Conservation (phyloP, 331 rosid species). For the Acacia concinna region DNA sequence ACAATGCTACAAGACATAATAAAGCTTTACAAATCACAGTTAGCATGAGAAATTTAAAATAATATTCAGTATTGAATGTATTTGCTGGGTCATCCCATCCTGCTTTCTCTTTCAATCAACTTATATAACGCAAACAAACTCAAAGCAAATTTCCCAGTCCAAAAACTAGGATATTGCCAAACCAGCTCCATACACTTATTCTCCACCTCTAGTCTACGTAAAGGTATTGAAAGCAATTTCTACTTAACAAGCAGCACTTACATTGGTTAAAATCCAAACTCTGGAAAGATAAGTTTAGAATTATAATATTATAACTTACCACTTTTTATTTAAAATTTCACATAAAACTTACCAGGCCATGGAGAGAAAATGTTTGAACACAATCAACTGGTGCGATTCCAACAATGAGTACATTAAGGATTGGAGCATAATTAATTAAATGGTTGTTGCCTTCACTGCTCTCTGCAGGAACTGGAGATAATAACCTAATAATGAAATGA, state of each 20-base stretch:
- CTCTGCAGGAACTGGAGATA: constrained; percentile 74
- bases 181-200: neutral
- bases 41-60: neutral
- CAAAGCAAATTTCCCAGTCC: neutral
- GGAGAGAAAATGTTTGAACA: constrained; percentile 87
- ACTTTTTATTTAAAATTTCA: neutral
- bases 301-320: constrained; percentile 11
- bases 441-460: constrained; percentile 64
- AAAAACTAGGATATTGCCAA: constrained; percentile 7
- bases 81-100: neutral
- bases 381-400: constrained; percentile 94
- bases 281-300: neutral
- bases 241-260: constrained; percentile 5
- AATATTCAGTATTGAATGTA: neutral
- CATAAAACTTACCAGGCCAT: constrained; percentile 78
- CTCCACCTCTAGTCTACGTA: neutral
- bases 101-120: constrained; percentile 5
- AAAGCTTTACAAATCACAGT: neutral
- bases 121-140: neutral
- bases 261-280: neutral
- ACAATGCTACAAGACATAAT: neutral
- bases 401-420: constrained; percentile 76
- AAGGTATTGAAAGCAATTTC: constrained; percentile 2
- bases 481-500: constrained; percentile 75
- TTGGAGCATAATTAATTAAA: constrained; percentile 77